Evolutionary conservation across 148 eudicot genomes (phyloP).

Genomic region (Drosera capensis): DNA sequence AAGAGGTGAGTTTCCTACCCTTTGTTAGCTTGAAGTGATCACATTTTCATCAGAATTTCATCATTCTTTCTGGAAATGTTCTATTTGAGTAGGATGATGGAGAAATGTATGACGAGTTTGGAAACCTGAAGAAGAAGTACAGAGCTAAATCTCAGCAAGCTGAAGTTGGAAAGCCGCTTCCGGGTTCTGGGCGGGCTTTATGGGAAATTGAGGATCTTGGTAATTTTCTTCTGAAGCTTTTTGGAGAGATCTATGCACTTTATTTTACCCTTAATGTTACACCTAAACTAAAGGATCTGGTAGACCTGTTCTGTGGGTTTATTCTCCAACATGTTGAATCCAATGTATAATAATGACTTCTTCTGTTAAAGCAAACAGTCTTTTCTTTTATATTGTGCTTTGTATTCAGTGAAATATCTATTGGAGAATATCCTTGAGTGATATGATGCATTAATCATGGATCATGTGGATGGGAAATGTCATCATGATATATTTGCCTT

Average conservation of each 20-base stretch:
- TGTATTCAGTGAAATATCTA: too few species aligned
- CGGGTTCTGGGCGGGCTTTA: slow-evolving; percentile 91
- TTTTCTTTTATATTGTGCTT: too few species aligned
- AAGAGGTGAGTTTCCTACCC: slow-evolving; percentile 35
- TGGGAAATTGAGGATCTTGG: slow-evolving; percentile 96
- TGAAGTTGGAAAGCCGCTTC: slow-evolving; percentile 43
- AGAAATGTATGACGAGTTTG: slow-evolving; percentile 96
- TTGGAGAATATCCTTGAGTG: too few species aligned
- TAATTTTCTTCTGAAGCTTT: slow-evolving; percentile 7
- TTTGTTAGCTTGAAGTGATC: not conserved
- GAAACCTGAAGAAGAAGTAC: slow-evolving; percentile 84
- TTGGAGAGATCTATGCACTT: not conserved
- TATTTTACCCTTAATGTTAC: not conserved
- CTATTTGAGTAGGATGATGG: slow-evolving; percentile 65
- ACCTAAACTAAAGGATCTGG: not conserved
- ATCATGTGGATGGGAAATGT: too few species aligned
- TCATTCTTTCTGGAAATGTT: slow-evolving; percentile 1
- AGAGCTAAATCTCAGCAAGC: slow-evolving; percentile 66
- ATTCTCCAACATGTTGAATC: too few species aligned
- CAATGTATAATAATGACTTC: too few species aligned
- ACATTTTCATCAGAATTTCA: too few species aligned
- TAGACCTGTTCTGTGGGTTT: too few species aligned
- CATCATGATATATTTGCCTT: too few species aligned
- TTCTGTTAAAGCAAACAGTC: too few species aligned
- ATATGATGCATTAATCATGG: too few species aligned